Evolutionary conservation across 306 rosid genomes (phyloP), one percentile per base, ranked within the genome.

Genomic region (Gynostemma pentaphyllum): DNA sequence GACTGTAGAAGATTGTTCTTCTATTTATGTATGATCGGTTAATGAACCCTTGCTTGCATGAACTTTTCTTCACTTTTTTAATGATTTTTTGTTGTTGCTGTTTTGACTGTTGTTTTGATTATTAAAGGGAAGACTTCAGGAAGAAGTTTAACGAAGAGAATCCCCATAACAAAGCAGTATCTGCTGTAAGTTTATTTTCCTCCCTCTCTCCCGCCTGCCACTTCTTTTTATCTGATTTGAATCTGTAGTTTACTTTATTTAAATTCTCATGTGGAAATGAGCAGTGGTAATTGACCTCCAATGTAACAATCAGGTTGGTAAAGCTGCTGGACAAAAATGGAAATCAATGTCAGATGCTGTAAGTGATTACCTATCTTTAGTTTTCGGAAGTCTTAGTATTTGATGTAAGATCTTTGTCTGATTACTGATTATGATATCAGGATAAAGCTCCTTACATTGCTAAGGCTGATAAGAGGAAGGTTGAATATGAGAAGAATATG

Each of bases 271-370:
- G 23, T 8, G 21, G 66, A 15, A 21, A 39, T 2, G 66, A 7
- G 34, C 0, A 0, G 46, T 36, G 63, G 15, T 40, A 46, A 14
- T 45, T 32, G 32, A 21, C 18, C n/a, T 41, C 24, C 37, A 39
- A 14, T 51, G 48, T 40, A 5, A 44, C 22, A 46, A 64, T 50
- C 65, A 89, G 96, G 96, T 89, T 50, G 97, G 95, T 5, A 86
- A 86, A 66, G 95, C 95, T 73, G 97, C 95, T 49, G 97, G 97
- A 21, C 91, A 82, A 1, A 86, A 86, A 70, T 89, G 97, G 97
- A 89, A 86, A 69, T 49, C 89, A 0, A 14, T 89, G 87, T 44
- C 94, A 29, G 91, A 78, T 3, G 80, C 89, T 68, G 95, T 89
- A 82, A 60, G 97, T 69, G 1, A 16, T n/a, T 15, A 19, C 0